phyloP scores from a whole-genome alignment of 306 rosid genomes.

The Crotalaria pallida region DNA sequence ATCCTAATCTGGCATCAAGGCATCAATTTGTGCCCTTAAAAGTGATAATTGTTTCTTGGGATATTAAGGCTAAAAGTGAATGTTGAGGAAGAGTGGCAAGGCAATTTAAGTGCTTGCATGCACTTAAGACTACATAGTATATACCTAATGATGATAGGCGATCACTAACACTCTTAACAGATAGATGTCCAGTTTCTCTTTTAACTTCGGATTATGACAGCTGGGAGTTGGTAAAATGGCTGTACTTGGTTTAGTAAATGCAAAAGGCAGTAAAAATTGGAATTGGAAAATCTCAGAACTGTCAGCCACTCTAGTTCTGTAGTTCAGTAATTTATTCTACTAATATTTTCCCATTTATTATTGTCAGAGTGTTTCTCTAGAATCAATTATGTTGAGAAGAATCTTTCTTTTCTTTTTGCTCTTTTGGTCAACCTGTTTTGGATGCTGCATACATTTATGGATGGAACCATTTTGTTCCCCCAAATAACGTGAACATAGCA shows the following conservation, averaged over 20 bases:
- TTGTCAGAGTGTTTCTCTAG: not conserved
- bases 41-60: not conserved
- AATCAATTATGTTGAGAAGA: not conserved
- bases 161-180: not conserved
- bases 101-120: not conserved
- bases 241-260: not conserved
- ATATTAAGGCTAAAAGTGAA: not conserved
- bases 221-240: not conserved
- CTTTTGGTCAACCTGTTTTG: not conserved
- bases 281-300: not conserved
- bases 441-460: not conserved
- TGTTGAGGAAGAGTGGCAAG: not conserved
- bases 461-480: too few relatives aligned
- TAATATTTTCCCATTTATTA: not conserved
- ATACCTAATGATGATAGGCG: not conserved
- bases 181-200: not conserved
- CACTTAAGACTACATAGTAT: not conserved
- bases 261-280: not conserved
- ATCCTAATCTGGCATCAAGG: not conserved
- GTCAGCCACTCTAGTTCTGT: not conserved
- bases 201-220: not conserved
- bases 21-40: not conserved
- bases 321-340: not conserved
- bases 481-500: not conserved
- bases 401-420: not conserved